Evolutionary conservation across 2,329 filamentous ascomycete genomes (phyloP).

Genomic region (Sporothrix pseudoabietina): DNA sequence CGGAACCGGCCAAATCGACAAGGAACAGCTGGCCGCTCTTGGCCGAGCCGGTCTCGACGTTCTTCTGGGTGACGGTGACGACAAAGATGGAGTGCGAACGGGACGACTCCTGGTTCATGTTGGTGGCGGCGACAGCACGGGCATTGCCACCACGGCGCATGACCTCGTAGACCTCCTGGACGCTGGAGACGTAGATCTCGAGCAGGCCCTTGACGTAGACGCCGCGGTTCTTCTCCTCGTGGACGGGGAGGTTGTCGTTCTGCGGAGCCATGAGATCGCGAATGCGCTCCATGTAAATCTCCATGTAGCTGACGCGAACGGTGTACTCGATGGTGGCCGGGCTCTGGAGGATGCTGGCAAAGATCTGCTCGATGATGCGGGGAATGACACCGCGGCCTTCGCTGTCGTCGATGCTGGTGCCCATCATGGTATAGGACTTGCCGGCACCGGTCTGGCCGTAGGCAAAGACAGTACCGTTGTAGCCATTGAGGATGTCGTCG

Average conservation of each 20-base stretch:
- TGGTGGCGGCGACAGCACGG: constrained; percentile 90
- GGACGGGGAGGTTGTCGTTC: constrained; percentile 95
- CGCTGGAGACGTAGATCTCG: constrained; percentile 93
- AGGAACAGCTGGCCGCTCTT: constrained; percentile 97
- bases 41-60: constrained; percentile 90
- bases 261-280: constrained; percentile 88
- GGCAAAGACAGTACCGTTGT: constrained; percentile 98
- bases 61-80: constrained; percentile 95
- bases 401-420: constrained; percentile 88
- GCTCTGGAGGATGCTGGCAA: constrained; percentile 88
- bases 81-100: constrained; percentile 98
- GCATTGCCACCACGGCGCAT: constrained; percentile 90
- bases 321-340: constrained; percentile 96
- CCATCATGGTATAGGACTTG: constrained; percentile 99
- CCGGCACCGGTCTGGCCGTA: constrained; percentile 98
- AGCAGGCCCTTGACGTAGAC: constrained; percentile 95
- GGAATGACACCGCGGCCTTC: constrained; percentile 91
- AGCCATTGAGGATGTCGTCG: constrained; percentile 97
- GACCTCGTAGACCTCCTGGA: constrained; percentile 94
- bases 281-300: constrained; percentile 99
- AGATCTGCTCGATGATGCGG: constrained; percentile 96
- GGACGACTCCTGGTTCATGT: constrained; percentile 99
- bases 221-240: constrained; percentile 94
- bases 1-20: constrained; percentile 95
- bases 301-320: constrained; percentile 98